A percentile compares a stretch with the other conserved stretches of the same genome.
Evolutionary conservation across 2,329 filamentous ascomycete genomes (phyloP).

Genomic region (Fusarium bulbicola): DNA sequence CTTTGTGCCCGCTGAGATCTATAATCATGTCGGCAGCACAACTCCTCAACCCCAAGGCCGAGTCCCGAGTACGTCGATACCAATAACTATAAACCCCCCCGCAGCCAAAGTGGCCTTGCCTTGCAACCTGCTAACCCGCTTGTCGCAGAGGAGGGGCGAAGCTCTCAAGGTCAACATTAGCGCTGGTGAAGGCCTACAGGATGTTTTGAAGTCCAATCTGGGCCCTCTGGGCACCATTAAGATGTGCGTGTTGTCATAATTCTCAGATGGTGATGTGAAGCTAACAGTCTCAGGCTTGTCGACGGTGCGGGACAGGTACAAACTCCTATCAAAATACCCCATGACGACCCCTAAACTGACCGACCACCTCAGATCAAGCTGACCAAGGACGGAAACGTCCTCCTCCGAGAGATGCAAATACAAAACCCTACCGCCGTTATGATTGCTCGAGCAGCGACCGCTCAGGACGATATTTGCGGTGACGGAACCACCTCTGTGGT

Average conservation of each 20-base stretch:
- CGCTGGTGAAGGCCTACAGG: constrained; percentile 89
- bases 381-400: constrained; percentile 97
- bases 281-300: constrained; percentile 64
- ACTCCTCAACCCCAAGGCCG: constrained; percentile 98
- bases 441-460: constrained; percentile 86
- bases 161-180: constrained; percentile 96
- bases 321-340: constrained; percentile 40
- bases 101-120: constrained; percentile 31
- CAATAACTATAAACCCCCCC: constrained; percentile 14
- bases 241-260: constrained; percentile 68
- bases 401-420: constrained; percentile 85
- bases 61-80: constrained; percentile 81
- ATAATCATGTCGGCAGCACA: constrained; percentile 90
- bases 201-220: constrained; percentile 96
- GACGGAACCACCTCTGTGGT: constrained; percentile 98
- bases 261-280: not conserved
- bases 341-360: constrained; percentile 45
- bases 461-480: constrained; percentile 97
- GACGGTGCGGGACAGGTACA: constrained; percentile 75
- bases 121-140: constrained; percentile 39
- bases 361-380: constrained; percentile 80
- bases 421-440: constrained; percentile 97
- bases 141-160: constrained; percentile 85
- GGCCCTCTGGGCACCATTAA: constrained; percentile 95
- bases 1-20: constrained; percentile 29